phyloP scores from a whole-genome alignment of 495 filamentous ascomycete species.

The Bombardia bombarda region DNA sequence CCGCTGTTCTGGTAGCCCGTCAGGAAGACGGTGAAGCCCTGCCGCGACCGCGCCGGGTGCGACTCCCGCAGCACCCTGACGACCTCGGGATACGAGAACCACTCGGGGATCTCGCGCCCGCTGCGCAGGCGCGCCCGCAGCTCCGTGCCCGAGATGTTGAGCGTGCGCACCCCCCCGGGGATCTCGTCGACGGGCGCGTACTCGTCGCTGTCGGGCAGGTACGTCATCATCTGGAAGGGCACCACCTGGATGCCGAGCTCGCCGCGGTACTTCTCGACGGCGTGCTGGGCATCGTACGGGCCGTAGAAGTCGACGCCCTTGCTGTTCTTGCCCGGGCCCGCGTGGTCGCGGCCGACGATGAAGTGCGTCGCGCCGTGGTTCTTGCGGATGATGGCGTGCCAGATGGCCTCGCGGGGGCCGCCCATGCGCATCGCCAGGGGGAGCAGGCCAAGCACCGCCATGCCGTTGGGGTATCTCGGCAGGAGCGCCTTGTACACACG shows the following conservation, averaged over 20 bases:
- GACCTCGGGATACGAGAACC: constrained; percentile 99
- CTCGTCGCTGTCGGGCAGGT: constrained; percentile 93
- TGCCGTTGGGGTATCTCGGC: constrained; percentile 96
- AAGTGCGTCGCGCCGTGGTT: constrained; percentile 99
- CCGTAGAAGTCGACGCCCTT: constrained; percentile 96
- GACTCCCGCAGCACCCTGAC: constrained; percentile 92
- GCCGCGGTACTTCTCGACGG: constrained; percentile 90
- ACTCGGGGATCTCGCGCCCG: constrained; percentile 91
- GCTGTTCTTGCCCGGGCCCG: constrained; percentile 93
- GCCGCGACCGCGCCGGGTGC: constrained; percentile 76
- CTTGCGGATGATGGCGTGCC: constrained; percentile 99
- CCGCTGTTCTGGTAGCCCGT: constrained; percentile 95
- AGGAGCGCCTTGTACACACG: constrained; percentile 96
- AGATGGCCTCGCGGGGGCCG: constrained; percentile 95
- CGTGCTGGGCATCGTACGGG: constrained; percentile 96
- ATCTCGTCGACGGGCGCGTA: constrained; percentile 91
- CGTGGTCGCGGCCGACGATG: constrained; percentile 97
- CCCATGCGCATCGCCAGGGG: constrained; percentile 99
- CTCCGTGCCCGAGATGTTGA: constrained; percentile 96
- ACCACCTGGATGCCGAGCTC: constrained; percentile 98
- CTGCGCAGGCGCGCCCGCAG: constrained; percentile 82
- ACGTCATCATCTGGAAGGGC: constrained; percentile 99
- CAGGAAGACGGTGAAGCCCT: constrained; percentile 97
- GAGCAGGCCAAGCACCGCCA: constrained; percentile 94
- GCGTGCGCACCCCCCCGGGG: constrained; percentile 69